phyloP scores from a whole-genome alignment of 2,329 filamentous ascomycete genomes.

The Neonectria punicea region DNA sequence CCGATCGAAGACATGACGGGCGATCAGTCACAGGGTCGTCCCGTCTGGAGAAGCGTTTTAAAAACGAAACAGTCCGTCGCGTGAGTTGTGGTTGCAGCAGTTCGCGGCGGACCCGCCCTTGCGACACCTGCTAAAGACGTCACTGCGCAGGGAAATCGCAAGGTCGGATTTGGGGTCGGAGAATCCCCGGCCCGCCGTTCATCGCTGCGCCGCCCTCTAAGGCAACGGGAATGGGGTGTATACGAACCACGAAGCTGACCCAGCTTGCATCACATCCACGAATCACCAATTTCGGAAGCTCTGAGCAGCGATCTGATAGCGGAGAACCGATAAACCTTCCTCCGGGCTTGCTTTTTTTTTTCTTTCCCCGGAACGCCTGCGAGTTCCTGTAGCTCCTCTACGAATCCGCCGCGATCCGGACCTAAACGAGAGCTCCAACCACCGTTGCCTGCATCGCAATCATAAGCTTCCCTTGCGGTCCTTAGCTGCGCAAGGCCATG shows the following conservation, averaged over 20 bases:
- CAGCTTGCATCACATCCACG: conserved; percentile 32
- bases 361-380: conserved; percentile 7
- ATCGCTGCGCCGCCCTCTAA: conserved; percentile 32
- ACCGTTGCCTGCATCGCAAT: conserved; percentile 33
- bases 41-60: conserved; percentile 1
- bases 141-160: conserved; percentile 31
- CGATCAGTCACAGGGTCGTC: conserved; percentile 4
- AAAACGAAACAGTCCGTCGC: conserved; percentile 19
- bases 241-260: conserved; percentile 41
- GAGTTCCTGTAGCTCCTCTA: not conserved
- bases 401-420: conserved; percentile 23
- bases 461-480: conserved; percentile 25
- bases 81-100: conserved; percentile 23
- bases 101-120: conserved; percentile 17
- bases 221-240: conserved; percentile 35
- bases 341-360: not conserved
- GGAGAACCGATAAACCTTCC: not conserved
- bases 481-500: conserved; percentile 40
- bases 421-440: conserved; percentile 37
- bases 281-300: conserved; percentile 23
- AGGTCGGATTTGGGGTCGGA: conserved; percentile 29
- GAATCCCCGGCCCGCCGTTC: conserved; percentile 42
- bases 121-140: conserved; percentile 37
- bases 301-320: not conserved
- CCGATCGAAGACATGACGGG: conserved; percentile 74